Conservation (phyloP, 345 rosid genomes). For the Angophora floribunda region DNA sequence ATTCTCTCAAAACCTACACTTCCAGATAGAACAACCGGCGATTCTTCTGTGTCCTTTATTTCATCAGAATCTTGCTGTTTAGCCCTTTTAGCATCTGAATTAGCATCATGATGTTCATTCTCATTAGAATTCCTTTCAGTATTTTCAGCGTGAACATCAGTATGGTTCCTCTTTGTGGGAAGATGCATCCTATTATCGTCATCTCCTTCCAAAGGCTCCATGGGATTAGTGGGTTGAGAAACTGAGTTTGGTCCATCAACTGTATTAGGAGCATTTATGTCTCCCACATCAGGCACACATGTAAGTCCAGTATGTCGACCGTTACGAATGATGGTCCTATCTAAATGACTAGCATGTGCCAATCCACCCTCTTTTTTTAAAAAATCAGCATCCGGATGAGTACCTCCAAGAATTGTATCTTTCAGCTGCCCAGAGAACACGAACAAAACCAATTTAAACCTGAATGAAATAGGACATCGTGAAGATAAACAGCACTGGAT, state of each 20-base stretch:
- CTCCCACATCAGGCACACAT: neutral
- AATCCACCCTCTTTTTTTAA: conserved; percentile 25
- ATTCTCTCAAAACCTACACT: neutral
- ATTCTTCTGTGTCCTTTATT: neutral
- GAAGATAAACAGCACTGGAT: neutral
- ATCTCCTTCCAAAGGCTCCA: conserved; percentile 1
- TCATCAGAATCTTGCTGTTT: conserved; percentile 8
- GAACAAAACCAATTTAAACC: neutral
- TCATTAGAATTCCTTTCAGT: neutral
- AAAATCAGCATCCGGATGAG: conserved; percentile 12
- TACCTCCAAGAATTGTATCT: conserved; percentile 20
- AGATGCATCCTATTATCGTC: neutral
- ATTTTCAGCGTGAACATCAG: conserved; percentile 8
- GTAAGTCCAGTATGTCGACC: neutral
- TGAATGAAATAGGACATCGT: neutral
- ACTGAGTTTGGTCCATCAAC: conserved; percentile 3
- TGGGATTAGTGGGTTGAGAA: conserved; percentile 4
- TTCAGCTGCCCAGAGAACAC: conserved; percentile 30
- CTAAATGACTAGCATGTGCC: conserved; percentile 1
- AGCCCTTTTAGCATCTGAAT: conserved; percentile 14
- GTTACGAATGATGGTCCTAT: neutral
- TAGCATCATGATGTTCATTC: neutral
- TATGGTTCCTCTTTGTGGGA: conserved; percentile 18
- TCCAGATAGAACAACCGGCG: neutral
- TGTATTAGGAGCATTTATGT: neutral